phyloP scores from a whole-genome alignment of 352 stramenopile species.

The Saprolegnia diclina region DNA sequence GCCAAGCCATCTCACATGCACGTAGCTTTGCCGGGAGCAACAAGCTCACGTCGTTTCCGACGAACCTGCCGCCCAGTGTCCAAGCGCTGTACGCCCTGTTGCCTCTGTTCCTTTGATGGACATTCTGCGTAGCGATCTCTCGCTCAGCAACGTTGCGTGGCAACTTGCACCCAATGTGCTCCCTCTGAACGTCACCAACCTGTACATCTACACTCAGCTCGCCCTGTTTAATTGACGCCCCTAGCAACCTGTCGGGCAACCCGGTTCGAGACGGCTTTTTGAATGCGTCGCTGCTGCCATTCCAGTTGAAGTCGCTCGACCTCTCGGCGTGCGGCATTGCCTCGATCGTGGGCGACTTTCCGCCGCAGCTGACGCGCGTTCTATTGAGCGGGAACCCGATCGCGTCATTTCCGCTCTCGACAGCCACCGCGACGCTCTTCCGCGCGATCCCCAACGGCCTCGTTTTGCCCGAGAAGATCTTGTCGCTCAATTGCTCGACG shows the following conservation, averaged over 20 bases:
- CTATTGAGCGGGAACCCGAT: background rate
- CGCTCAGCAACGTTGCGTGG: background rate
- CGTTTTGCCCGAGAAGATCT: background rate
- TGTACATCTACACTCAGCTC: no score
- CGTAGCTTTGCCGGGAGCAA: background rate
- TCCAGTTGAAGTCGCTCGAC: slow-evolving; percentile 2
- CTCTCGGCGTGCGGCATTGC: slow-evolving; percentile 3
- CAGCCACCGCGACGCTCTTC: background rate
- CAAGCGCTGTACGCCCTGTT: background rate
- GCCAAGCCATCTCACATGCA: background rate
- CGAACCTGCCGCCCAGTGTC: background rate
- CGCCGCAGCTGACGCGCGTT: background rate
- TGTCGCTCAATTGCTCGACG: background rate
- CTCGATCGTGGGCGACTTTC: slow-evolving; percentile 10
- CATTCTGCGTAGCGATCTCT: background rate
- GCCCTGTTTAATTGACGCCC: background rate
- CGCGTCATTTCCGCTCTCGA: slow-evolving; percentile 3
- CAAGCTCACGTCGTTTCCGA: background rate
- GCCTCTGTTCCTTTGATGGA: background rate
- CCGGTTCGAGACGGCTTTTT: slow-evolving; percentile 5
- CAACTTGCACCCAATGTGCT: background rate
- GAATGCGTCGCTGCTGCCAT: slow-evolving; percentile 12
- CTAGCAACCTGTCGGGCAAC: slow-evolving; percentile 22
- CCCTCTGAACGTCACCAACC: background rate
- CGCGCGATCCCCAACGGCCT: background rate